Conservation (phyloP, 2,329 filamentous ascomycete genomes). For the Colletotrichum phormii region DNA sequence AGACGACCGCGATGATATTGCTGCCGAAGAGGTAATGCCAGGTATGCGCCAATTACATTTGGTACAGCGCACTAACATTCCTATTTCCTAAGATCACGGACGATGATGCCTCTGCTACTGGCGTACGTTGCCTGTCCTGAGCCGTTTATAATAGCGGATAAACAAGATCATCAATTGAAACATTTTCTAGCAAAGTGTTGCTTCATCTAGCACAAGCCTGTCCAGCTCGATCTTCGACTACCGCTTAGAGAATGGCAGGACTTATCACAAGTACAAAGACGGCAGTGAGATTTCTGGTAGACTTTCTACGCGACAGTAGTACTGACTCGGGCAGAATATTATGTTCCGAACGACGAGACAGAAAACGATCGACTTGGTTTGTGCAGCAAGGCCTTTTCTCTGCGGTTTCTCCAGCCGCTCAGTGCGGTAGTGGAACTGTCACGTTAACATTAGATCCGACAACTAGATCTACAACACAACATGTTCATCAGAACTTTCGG, state of each 20-base stretch:
- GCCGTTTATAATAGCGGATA: too few species aligned
- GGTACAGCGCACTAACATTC: too few species aligned
- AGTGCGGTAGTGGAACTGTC: neutral
- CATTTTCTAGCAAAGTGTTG: neutral
- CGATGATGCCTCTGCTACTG: neutral
- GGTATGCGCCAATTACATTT: too few species aligned
- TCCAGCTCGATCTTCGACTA: slow-evolving; percentile 44
- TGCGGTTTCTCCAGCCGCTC: too few species aligned
- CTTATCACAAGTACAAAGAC: slow-evolving; percentile 37
- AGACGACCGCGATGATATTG: neutral
- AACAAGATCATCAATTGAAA: too few species aligned
- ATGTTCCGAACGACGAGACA: slow-evolving; percentile 16
- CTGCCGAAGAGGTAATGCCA: neutral
- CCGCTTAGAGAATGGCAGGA: slow-evolving; percentile 6
- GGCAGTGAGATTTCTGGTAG: neutral
- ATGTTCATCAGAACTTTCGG: slow-evolving; percentile 45
- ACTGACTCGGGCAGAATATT: slow-evolving; percentile 9
- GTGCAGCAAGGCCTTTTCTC: neutral
- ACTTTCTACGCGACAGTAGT: too few species aligned
- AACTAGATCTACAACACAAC: slow-evolving; percentile 49
- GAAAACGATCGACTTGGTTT: slow-evolving; percentile 21
- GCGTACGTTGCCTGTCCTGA: neutral
- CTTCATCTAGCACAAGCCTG: slow-evolving; percentile 43
- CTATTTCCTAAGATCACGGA: neutral
- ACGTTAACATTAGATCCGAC: neutral